Evolutionary conservation across 2,329 filamentous ascomycete genomes (phyloP).

Genomic region (Beauveria pseudobassiana): DNA sequence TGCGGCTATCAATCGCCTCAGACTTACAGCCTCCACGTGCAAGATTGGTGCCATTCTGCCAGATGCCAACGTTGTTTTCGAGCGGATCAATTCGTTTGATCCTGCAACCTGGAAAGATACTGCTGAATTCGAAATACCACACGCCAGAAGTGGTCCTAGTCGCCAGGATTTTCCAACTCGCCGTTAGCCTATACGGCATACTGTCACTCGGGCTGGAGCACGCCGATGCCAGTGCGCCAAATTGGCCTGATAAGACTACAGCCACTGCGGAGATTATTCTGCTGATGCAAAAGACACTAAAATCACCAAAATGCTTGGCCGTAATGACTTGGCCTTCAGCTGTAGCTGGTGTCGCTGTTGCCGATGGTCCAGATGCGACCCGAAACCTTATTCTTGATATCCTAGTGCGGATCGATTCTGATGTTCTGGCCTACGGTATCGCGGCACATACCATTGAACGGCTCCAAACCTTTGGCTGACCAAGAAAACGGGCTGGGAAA

Average conservation of each 20-base stretch:
- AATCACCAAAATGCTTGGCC: background rate
- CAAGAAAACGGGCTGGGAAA: constrained; percentile 2
- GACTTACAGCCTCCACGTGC: background rate
- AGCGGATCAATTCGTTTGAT: background rate
- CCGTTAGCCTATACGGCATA: constrained; percentile 4
- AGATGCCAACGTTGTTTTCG: background rate
- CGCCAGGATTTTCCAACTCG: constrained; percentile 4
- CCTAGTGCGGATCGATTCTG: background rate
- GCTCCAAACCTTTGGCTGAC: background rate
- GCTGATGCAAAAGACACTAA: background rate
- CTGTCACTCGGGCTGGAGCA: background rate
- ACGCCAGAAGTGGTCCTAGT: constrained; percentile 3
- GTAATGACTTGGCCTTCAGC: constrained; percentile 5
- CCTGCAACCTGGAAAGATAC: background rate
- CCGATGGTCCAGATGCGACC: background rate
- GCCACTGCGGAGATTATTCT: background rate
- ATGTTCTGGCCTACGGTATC: constrained; percentile 3
- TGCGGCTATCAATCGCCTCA: constrained; percentile 6
- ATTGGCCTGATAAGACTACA: background rate
- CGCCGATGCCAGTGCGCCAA: background rate
- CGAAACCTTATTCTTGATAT: background rate
- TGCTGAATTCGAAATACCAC: background rate
- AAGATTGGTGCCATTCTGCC: background rate
- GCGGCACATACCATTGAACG: background rate
- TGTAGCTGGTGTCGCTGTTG: background rate